These are phyloP conservation scores for Mycothermus thermophilus DNA, from an alignment of 495 filamentous ascomycete genomes.

Conservation along the genomic window DNA sequence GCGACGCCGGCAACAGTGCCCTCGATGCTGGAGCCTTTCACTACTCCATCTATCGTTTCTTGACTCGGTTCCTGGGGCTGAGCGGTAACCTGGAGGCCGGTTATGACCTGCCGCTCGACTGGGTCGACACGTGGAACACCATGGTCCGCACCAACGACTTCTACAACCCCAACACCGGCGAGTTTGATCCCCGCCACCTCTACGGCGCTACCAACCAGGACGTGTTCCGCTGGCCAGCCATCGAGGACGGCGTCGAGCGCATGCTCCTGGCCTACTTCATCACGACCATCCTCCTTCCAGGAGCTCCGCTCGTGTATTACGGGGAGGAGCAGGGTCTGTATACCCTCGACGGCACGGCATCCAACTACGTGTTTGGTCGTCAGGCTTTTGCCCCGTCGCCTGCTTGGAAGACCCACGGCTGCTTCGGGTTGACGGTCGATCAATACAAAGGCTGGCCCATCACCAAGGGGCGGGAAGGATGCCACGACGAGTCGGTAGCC, in stretches of 20 bases:
- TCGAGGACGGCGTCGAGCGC: constrained; percentile 48
- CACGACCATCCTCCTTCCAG: constrained; percentile 50
- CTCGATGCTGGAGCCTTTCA: constrained; percentile 57
- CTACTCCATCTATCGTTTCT: constrained; percentile 55
- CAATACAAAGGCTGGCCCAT: constrained; percentile 50
- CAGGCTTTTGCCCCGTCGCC: constrained; percentile 51
- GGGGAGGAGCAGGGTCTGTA: constrained; percentile 64
- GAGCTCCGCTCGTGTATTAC: constrained; percentile 51
- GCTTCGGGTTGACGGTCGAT: constrained; percentile 41
- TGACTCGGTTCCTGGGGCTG: constrained; percentile 53
- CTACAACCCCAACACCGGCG: constrained; percentile 48
- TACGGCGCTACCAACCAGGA: constrained; percentile 61
- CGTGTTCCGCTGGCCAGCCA: constrained; percentile 59
- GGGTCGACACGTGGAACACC: constrained; percentile 47
- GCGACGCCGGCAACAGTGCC: constrained; percentile 40
- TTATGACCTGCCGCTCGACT: constrained; percentile 45
- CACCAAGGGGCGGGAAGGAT: constrained; percentile 40
- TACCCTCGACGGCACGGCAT: constrained; percentile 49
- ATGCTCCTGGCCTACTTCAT: constrained; percentile 50
- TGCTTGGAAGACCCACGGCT: constrained; percentile 59
- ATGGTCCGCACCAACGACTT: constrained; percentile 53
- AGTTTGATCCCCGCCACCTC: constrained; percentile 59
- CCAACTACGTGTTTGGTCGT: constrained; percentile 59
- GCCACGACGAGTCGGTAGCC: constrained; percentile 42
- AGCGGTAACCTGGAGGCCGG: constrained; percentile 49